Evolutionary conservation across 2,329 filamentous ascomycete species (phyloP).

Genomic region (Penicillium sclerotigenum): DNA sequence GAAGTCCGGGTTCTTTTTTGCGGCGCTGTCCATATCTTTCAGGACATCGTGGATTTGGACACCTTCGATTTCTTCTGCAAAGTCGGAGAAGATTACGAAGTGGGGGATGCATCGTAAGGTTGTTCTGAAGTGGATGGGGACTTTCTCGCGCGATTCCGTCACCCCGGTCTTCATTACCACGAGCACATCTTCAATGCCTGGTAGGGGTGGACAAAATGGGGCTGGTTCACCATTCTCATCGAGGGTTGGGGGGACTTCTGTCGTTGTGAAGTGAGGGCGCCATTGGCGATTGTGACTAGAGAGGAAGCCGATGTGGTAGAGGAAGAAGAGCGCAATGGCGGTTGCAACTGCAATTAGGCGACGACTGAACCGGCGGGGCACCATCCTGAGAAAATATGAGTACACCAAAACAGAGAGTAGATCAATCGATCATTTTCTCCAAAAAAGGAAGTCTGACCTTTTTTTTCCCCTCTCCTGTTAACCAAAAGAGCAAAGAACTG

Average conservation of each 20-base stretch:
- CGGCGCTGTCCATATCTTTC: constrained; percentile 40
- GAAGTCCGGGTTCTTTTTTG: constrained; percentile 47
- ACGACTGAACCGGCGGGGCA: constrained; percentile 42
- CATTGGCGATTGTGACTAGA: constrained; percentile 39
- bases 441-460: background rate
- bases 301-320: constrained; percentile 57
- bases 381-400: constrained; percentile 28
- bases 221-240: constrained; percentile 14
- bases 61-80: constrained; percentile 52
- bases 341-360: constrained; percentile 50
- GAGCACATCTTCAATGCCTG: constrained; percentile 52
- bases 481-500: background rate
- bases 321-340: constrained; percentile 55
- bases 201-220: constrained; percentile 32
- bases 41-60: constrained; percentile 52
- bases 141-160: constrained; percentile 54
- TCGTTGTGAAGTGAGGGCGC: constrained; percentile 9
- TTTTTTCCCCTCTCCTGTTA: constrained; percentile 2
- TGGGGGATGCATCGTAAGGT: constrained; percentile 56
- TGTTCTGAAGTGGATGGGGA: constrained; percentile 54
- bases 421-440: constrained; percentile 13
- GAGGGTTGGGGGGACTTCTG: constrained; percentile 6
- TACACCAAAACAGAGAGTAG: constrained; percentile 9
- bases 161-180: constrained; percentile 59
- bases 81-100: constrained; percentile 59